Evolutionary conservation across 2,329 filamentous ascomycete genomes (phyloP), one percentile per base, ranked within the genome.

Genomic region (Plenodomus lindquistii): DNA sequence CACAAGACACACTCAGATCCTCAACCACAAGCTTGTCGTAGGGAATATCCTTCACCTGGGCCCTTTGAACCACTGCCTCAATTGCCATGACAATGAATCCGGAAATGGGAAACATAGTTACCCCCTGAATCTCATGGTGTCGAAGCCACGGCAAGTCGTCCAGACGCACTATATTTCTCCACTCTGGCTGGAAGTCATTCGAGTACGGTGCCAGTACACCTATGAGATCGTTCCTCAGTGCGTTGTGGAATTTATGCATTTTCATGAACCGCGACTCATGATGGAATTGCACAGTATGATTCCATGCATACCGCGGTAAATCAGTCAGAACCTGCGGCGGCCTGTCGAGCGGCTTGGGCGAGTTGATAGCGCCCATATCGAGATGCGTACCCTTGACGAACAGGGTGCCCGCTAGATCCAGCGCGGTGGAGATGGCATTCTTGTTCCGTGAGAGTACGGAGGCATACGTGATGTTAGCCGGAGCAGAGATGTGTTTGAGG

Each of bases 81-180:
- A 73, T 27, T 0, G 60, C 67, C 59, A 71, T 69, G 2, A 52
- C 46, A 2, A 71, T 15, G 35, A 68, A 66, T 1, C 65, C 71
- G 1, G 71, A 64, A 2, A 59, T 71, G 5, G 71, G 72, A 44
- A 60, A 72, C 9, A 73, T 45, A 1, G 29, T 62, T 1, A 60
- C 37, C 4, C 48, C 50, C 41, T 69, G 62, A 18, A 79, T 70
- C 42, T 74, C 62, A 46, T 81, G 78, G 44, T 81, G 75, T 1
- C 63, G 61, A 9, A 81, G 52, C 79, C 79, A 82, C 0, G 75
- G 74, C 2, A 68, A 62, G 3, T 75, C 70, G 15, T 73, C 64
- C 0, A 75, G 42, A 0, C 70, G 67, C 11, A 79, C 62, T 18
- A 78, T 62, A 37, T 78, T 77, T 16, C 79, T 69, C 79, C 79